Evolutionary conservation across 169 alveolate genomes (phyloP), one percentile per base, ranked within the genome.

Genomic region (Eimeria maxima): DNA sequence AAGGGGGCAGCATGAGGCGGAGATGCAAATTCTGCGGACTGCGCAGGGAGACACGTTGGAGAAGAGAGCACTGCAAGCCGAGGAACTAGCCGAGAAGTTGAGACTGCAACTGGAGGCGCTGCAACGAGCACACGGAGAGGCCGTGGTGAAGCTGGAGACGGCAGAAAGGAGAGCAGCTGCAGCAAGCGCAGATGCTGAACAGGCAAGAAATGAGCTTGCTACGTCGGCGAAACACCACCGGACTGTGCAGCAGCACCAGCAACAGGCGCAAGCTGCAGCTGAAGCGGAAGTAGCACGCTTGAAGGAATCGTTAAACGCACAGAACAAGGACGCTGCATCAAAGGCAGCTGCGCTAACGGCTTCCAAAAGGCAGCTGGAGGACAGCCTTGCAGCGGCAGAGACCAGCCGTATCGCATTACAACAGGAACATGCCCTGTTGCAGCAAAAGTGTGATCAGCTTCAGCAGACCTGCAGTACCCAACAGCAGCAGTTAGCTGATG

Each of bases 101-200:
- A 47, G 96, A 29, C 73, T 50, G 53, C 73, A 80, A 57, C 55
- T 44, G 44, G 93, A 93, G 53, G 76, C 80, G 1, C 60, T 93
- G 67, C 76, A 87, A 29, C 55, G 74, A 38, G 27, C 93, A 18
- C 90, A 93, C 47, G 91, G 93, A 6, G 96, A 93, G n/a, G 93
- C 90, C 22, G 57, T 83, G n/a, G 93, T 93, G 50, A 74, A 74
- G 78, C 53, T 88, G n/a, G 96, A 93, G 29, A 91, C 94, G 10
- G 93, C 96, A 33, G 96, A 93, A 55, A 87, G 96, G 33, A 44
- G 93, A 18, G 63, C 93, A 11, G 90, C 90, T 65, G 87, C 78
- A 63, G 93, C 96, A 80, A 91, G 63, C 13, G 96, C 96, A 27
- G 96, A 81, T 20, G 96, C 96, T 13, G 63, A 67, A 50, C 96